These are phyloP conservation scores for Pleurotus ostreatus DNA, from an alignment of 768 basidiomycete species.

Conservation along the genomic window DNA sequence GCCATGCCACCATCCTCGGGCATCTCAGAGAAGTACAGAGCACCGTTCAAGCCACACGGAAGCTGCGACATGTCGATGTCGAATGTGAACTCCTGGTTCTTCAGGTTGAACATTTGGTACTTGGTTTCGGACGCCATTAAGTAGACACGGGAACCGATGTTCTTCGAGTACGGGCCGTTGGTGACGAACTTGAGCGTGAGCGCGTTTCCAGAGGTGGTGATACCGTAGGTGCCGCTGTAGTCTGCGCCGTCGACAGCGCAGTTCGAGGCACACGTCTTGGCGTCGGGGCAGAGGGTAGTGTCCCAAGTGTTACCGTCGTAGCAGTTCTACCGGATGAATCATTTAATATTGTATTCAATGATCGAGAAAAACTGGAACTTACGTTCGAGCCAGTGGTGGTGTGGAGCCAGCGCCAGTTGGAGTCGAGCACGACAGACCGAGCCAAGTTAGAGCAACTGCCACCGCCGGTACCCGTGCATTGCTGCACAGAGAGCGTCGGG, in stretches of 20 bases:
- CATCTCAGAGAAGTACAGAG: constrained; percentile 60
- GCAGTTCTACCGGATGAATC: constrained; percentile 24
- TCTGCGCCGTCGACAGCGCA: constrained; percentile 43
- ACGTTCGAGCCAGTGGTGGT: constrained; percentile 26
- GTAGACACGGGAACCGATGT: constrained; percentile 40
- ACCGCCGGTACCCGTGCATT: constrained; percentile 33
- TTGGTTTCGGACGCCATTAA: constrained; percentile 37
- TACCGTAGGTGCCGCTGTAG: constrained; percentile 47
- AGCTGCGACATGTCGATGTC: constrained; percentile 57
- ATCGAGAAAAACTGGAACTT: background rate
- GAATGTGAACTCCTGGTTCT: constrained; percentile 56
- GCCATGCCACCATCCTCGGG: constrained; percentile 50
- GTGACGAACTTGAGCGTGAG: constrained; percentile 45
- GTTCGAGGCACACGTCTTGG: constrained; percentile 39
- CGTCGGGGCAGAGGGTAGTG: constrained; percentile 44
- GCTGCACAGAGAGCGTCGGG: constrained; percentile 39
- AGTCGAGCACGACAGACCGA: constrained; percentile 41
- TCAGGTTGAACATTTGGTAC: constrained; percentile 48
- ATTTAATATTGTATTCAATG: background rate
- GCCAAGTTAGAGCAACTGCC: constrained; percentile 37
- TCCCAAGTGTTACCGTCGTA: constrained; percentile 55
- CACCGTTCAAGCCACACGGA: constrained; percentile 58
- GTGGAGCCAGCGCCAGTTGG: constrained; percentile 58
- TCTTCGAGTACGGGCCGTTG: constrained; percentile 22
- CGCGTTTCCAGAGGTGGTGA: constrained; percentile 41